phyloP scores from a whole-genome alignment of 768 basidiomycete genomes.

The Naematelia encephala region DNA sequence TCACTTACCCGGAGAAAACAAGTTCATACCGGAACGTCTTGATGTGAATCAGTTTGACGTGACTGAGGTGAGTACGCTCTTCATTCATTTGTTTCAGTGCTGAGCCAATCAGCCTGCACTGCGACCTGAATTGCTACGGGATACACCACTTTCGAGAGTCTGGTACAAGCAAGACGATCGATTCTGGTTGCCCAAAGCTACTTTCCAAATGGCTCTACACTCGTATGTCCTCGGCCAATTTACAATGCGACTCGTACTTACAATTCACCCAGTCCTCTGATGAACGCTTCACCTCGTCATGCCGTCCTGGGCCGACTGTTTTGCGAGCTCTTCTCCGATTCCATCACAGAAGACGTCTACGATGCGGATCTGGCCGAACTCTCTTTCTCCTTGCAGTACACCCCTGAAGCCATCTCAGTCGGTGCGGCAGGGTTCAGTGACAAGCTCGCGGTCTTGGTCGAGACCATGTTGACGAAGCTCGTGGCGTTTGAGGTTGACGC shows the following conservation, averaged over 20 bases:
- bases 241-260: not conserved
- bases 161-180: slow-evolving; percentile 98
- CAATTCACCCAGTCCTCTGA: slow-evolving; percentile 45
- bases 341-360: slow-evolving; percentile 84
- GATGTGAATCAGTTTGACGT: slow-evolving; percentile 74
- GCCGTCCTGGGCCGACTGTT: slow-evolving; percentile 79
- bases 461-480: slow-evolving; percentile 67
- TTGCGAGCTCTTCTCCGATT: slow-evolving; percentile 79
- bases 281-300: slow-evolving; percentile 60
- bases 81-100: no score
- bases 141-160: slow-evolving; percentile 67
- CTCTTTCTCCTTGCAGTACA: slow-evolving; percentile 63
- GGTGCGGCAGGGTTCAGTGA: slow-evolving; percentile 84
- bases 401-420: slow-evolving; percentile 66
- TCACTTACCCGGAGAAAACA: slow-evolving; percentile 76
- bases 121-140: slow-evolving; percentile 68
- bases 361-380: slow-evolving; percentile 90
- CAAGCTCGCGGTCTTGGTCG: slow-evolving; percentile 69
- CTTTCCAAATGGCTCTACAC: slow-evolving; percentile 59
- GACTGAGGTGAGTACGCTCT: slow-evolving; percentile 59
- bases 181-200: slow-evolving; percentile 92
- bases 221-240: slow-evolving; percentile 24
- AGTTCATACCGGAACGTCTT: slow-evolving; percentile 83
- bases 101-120: slow-evolving; percentile 57
- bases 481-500: slow-evolving; percentile 63